Conservation (phyloP, 371 early-diverging fungal genomes). For the Batkoa obscura region DNA sequence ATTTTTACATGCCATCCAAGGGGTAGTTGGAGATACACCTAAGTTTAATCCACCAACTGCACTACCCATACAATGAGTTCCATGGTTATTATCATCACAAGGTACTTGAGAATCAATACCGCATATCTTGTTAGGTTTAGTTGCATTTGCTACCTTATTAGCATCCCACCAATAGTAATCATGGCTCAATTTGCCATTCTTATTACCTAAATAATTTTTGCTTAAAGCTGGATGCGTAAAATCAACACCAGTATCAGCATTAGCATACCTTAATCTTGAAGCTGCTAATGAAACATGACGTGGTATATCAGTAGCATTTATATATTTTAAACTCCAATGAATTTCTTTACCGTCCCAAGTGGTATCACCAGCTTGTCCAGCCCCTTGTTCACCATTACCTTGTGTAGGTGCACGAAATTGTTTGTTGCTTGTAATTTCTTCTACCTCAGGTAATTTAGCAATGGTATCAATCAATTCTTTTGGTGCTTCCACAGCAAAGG, state of each 20-base stretch:
- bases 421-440: conserved; percentile 2
- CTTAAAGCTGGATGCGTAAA: conserved; percentile 52
- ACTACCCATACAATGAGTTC: background rate
- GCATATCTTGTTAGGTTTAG: background rate
- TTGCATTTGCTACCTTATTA: background rate
- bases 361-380: background rate
- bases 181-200: background rate
- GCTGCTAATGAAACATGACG: background rate
- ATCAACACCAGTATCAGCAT: conserved; percentile 35
- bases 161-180: background rate
- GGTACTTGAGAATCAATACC: background rate
- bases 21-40: background rate
- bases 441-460: background rate
- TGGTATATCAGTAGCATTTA: background rate
- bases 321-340: background rate
- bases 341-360: background rate
- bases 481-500: background rate
- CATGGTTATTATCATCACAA: background rate
- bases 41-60: background rate
- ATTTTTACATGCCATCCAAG: background rate
- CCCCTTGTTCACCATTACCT: background rate
- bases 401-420: background rate
- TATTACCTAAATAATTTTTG: conserved; percentile 12
- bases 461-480: background rate
- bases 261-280: background rate